A percentile compares a stretch with the other conserved stretches of the same genome.
These are phyloP conservation scores for Paracorniculantispora psalliotae DNA, from an alignment of 2,329 filamentous ascomycete genomes.

Conservation along the genomic window DNA sequence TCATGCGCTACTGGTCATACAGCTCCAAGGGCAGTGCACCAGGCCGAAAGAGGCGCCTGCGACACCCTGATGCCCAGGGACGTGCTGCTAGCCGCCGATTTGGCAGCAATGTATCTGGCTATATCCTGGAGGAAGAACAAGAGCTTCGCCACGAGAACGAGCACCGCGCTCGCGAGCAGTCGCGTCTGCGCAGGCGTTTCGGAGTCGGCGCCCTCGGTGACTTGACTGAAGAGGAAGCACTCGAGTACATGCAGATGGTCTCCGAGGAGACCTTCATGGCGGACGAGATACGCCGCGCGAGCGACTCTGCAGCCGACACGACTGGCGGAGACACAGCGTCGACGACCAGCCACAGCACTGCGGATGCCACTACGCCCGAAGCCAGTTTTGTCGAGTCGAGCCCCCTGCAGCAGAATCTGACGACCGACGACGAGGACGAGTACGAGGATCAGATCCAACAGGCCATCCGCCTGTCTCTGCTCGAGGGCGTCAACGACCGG, in stretches of 20 bases:
- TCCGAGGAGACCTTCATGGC: slow-evolving; percentile 48
- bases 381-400: slow-evolving; percentile 43
- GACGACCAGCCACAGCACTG: slow-evolving; percentile 36
- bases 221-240: slow-evolving; percentile 60
- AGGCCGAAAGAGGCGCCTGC: slow-evolving; percentile 71
- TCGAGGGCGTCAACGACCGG: slow-evolving; percentile 49
- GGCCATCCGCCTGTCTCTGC: slow-evolving; percentile 56
- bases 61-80: slow-evolving; percentile 59
- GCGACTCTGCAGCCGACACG: slow-evolving; percentile 45
- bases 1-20: slow-evolving; percentile 90
- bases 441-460: slow-evolving; percentile 59
- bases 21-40: slow-evolving; percentile 75
- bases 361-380: slow-evolving; percentile 51
- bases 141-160: slow-evolving; percentile 73
- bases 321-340: slow-evolving; percentile 39
- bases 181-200: slow-evolving; percentile 71
- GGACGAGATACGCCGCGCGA: slow-evolving; percentile 53
- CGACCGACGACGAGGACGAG: slow-evolving; percentile 40
- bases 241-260: slow-evolving; percentile 61
- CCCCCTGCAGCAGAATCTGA: slow-evolving; percentile 24
- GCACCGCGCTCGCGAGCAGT: slow-evolving; percentile 60
- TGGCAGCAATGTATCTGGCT: slow-evolving; percentile 67
- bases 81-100: slow-evolving; percentile 46
- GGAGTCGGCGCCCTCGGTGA: slow-evolving; percentile 68
- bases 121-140: slow-evolving; percentile 79